A percentile compares a stretch with the other conserved stretches of the same genome.
These are phyloP conservation scores for Penicillium bialowiezense DNA, from an alignment of 495 filamentous ascomycete genomes.

Conservation along the genomic window DNA sequence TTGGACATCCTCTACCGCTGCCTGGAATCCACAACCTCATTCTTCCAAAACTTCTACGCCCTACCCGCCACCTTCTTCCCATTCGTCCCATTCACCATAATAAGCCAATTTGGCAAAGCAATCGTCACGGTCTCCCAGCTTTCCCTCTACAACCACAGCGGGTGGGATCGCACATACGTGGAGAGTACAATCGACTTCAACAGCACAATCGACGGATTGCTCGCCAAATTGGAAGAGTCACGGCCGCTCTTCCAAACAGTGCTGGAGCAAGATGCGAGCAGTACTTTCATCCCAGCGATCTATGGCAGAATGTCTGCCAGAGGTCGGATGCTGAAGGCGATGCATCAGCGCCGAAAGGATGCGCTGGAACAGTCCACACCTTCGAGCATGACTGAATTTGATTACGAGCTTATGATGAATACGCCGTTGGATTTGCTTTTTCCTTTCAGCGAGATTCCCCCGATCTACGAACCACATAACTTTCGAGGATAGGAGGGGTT, in stretches of 20 bases:
- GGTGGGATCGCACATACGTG: slow-evolving; percentile 22
- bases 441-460: slow-evolving; percentile 6
- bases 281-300: slow-evolving; percentile 13
- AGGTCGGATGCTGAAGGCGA: slow-evolving; percentile 15
- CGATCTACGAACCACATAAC: not conserved
- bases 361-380: slow-evolving; percentile 5
- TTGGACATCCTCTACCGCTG: slow-evolving; percentile 25
- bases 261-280: not conserved
- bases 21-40: slow-evolving; percentile 25
- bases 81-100: slow-evolving; percentile 23
- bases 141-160: slow-evolving; percentile 19
- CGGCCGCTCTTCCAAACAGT: not conserved
- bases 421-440: slow-evolving; percentile 15
- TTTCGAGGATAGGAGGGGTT: too few species aligned
- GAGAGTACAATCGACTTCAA: slow-evolving; percentile 15
- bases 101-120: slow-evolving; percentile 21
- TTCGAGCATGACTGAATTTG: not conserved
- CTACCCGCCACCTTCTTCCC: slow-evolving; percentile 15
- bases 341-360: slow-evolving; percentile 12
- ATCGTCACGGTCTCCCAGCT: slow-evolving; percentile 30
- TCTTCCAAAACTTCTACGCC: slow-evolving; percentile 25
- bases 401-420: slow-evolving; percentile 13
- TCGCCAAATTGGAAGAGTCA: slow-evolving; percentile 11
- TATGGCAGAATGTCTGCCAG: slow-evolving; percentile 7
- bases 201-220: slow-evolving; percentile 1